A percentile compares a stretch with the other conserved stretches of the same genome.
Evolutionary conservation across 2,329 filamentous ascomycete species (phyloP).

Genomic region (Penicillium aurantiogriseum): DNA sequence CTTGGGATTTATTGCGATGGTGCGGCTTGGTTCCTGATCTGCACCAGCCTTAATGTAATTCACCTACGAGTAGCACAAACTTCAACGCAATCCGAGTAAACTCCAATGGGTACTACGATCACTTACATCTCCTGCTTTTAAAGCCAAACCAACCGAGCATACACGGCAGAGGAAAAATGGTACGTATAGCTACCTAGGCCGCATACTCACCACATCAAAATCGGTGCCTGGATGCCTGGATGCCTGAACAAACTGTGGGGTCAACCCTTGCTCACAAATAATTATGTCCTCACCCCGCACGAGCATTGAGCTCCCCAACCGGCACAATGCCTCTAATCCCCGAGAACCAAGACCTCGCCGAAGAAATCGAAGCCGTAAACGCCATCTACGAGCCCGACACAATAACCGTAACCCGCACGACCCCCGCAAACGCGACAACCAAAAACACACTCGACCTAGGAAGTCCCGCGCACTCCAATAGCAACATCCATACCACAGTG

Average conservation of each 20-base stretch:
- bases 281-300: conserved; percentile 1
- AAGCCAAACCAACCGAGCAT: too few species aligned
- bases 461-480: conserved; percentile 13
- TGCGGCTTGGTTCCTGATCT: too few species aligned
- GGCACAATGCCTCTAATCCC: conserved; percentile 17
- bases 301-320: conserved; percentile 6
- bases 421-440: conserved; percentile 22
- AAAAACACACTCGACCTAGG: conserved; percentile 32
- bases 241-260: conserved; percentile 19
- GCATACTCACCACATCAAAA: background rate
- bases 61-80: too few species aligned
- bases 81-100: too few species aligned
- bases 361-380: conserved; percentile 50
- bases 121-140: too few species aligned
- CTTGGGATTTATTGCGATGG: too few species aligned
- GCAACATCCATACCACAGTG: conserved; percentile 43
- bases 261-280: conserved; percentile 8
- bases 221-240: conserved; percentile 14
- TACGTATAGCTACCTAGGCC: too few species aligned
- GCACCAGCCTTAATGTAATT: too few species aligned
- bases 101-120: too few species aligned
- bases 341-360: conserved; percentile 41
- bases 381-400: conserved; percentile 65
- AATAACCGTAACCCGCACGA: conserved; percentile 45
- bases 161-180: too few species aligned